Conservation (phyloP, 768 basidiomycete genomes). For the Leccinum truebloodii region DNA sequence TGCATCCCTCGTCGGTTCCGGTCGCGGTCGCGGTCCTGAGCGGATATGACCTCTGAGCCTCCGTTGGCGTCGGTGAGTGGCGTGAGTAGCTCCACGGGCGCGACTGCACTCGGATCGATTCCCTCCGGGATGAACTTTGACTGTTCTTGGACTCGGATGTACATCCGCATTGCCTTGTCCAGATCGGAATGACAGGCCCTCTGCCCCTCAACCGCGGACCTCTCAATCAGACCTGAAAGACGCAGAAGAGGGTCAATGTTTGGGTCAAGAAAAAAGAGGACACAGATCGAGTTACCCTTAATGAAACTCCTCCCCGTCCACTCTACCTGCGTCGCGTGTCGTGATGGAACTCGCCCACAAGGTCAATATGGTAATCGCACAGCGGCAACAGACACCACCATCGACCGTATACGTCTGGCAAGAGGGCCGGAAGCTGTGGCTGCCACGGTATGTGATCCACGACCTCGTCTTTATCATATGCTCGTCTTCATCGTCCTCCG, state of each 20-base stretch:
- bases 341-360: conserved; percentile 85
- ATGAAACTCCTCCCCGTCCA: conserved; percentile 98
- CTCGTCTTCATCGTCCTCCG: conserved; percentile 39
- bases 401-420: conserved; percentile 44
- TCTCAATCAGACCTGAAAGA: conserved; percentile 84
- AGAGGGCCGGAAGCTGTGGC: conserved; percentile 37
- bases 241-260: conserved; percentile 3
- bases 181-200: conserved; percentile 82
- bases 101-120: conserved; percentile 58
- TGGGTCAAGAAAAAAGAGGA: background rate
- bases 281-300: conserved; percentile 56
- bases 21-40: conserved; percentile 54
- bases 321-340: conserved; percentile 80
- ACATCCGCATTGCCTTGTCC: conserved; percentile 79
- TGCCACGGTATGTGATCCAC: conserved; percentile 38
- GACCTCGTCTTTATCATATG: conserved; percentile 21
- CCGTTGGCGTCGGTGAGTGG: conserved; percentile 19
- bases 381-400: conserved; percentile 52
- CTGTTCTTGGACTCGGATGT: conserved; percentile 86
- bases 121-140: conserved; percentile 89
- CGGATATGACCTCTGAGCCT: conserved; percentile 10
- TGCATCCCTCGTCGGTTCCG: conserved; percentile 73
- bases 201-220: conserved; percentile 88
- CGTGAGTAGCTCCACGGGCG: conserved; percentile 42
- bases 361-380: conserved; percentile 49